Percentiles rank a stretch among this genome's conserved stretches.
These are phyloP conservation scores for Phytophthora capsici DNA, from an alignment of 352 stramenopile species.

Conservation along the genomic window DNA sequence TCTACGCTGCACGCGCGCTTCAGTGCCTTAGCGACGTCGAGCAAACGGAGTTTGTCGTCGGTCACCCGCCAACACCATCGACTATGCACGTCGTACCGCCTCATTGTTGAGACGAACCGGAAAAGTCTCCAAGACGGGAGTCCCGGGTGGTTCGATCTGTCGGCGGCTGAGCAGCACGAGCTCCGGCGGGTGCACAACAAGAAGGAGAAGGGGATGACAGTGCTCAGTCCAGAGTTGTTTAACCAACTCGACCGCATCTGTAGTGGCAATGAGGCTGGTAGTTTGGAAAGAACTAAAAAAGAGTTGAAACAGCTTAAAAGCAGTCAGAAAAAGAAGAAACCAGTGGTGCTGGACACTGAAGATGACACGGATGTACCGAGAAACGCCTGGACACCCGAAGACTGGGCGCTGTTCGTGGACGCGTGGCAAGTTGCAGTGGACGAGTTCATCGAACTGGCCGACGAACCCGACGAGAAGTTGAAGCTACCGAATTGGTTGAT, in stretches of 20 bases:
- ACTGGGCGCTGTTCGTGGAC: constrained; percentile 43
- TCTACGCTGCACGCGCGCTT: constrained; percentile 37
- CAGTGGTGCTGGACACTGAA: background rate
- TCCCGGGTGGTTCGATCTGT: constrained; percentile 42
- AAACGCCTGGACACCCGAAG: constrained; percentile 27
- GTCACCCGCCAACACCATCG: constrained; percentile 39
- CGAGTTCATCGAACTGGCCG: constrained; percentile 40
- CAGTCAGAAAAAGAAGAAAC: constrained; percentile 24
- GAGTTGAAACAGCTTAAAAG: constrained; percentile 5
- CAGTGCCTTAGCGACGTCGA: constrained; percentile 17
- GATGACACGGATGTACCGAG: constrained; percentile 13
- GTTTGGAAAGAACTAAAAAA: constrained; percentile 17
- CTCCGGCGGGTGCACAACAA: constrained; percentile 31
- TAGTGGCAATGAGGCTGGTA: constrained; percentile 5
- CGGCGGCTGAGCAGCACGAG: constrained; percentile 32
- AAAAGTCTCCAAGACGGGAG: constrained; percentile 18
- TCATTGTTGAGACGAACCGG: constrained; percentile 42
- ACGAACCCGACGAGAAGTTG: constrained; percentile 39
- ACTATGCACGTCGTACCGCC: constrained; percentile 36
- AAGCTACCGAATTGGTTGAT: constrained; percentile 56
- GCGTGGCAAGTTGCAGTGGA: constrained; percentile 46
- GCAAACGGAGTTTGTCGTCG: constrained; percentile 29
- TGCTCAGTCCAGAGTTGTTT: constrained; percentile 36
- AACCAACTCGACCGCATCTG: constrained; percentile 33
- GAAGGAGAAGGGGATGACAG: constrained; percentile 41